Base-by-base conservation (phyloP, 768 basidiomycete species). In the Stropharia rugosoannulata region DNA sequence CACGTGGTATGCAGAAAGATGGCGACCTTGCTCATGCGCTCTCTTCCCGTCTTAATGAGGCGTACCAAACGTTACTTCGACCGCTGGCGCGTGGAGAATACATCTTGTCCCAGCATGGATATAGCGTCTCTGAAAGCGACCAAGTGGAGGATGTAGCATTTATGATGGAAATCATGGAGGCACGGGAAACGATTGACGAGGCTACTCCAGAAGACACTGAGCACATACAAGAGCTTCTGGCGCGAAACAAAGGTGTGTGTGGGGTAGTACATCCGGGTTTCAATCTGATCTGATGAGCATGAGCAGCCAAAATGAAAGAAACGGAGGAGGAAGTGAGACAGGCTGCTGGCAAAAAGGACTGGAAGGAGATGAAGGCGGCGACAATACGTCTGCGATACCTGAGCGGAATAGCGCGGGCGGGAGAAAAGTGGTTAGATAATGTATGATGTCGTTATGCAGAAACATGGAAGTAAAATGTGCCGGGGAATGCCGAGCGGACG, bases 51-150 rank as follows among this genome's bases (percentile, higher is more conserved):
- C 77, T 96, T 7, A 97, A 97, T 66, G 81, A 82, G 67, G 95
- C 93, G 1, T 94, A 95, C 67, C 83, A 82, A 60, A 81, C 83
- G 15, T 80, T 98, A 39, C 66, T 77, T n/a, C 77, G 82, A 60
- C 94, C 94, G 2, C 70, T 93, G 35, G 73, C 79, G 25, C 84
- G 95, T 40, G 86, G 86, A 27, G 87, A 91, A 68, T 96, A 97
- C 64, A 84, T 97, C 63, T 77, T 96, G 12, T 74, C 79, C 41
- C 76, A 74, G 41, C 81, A 91, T 62, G 83, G 86, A 9, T 49
- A 80, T 29, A 74, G 77, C 4, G 73, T 85, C 44, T 75, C 76
- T 1, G 95, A 95, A 71, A 75, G 73, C 19, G 94, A 96, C 58
- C 82, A 84, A 50, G 68, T 88, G 19, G 82, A 87, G 10, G 90